phyloP scores from a whole-genome alignment of 257 asterid genomes.

The Solanum chaucha region DNA sequence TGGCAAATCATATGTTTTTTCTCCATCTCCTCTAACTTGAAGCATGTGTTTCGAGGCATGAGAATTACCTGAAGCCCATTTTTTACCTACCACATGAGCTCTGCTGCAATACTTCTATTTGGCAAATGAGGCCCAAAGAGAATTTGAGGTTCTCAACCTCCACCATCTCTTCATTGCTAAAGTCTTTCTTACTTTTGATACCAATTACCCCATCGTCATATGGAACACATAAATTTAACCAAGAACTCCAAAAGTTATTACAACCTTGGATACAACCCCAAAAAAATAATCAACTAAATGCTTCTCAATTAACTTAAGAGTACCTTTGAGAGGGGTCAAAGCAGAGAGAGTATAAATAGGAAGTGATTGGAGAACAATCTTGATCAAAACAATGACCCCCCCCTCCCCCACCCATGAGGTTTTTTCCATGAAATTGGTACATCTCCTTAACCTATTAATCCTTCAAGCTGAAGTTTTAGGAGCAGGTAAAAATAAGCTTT shows the following conservation, averaged over 20 bases:
- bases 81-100: not conserved
- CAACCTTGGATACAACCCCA: not conserved
- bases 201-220: not conserved
- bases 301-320: not conserved
- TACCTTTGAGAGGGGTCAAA: not conserved
- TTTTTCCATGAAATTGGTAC: not conserved
- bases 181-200: not conserved
- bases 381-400: no score
- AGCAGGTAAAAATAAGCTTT: not conserved
- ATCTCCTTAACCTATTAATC: not conserved
- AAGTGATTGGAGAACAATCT: no score
- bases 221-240: not conserved
- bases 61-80: not conserved
- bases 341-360: not conserved
- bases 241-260: not conserved
- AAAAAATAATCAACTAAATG: not conserved
- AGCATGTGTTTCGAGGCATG: not conserved
- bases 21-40: not conserved
- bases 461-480: not conserved
- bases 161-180: not conserved
- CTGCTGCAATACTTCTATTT: not conserved
- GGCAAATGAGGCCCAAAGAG: not conserved
- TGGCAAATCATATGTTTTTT: no score
- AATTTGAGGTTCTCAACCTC: not conserved
- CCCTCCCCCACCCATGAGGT: no score